Evolutionary conservation across 129 eudicot species (phyloP).

Genomic region (Artemisia argyi): DNA sequence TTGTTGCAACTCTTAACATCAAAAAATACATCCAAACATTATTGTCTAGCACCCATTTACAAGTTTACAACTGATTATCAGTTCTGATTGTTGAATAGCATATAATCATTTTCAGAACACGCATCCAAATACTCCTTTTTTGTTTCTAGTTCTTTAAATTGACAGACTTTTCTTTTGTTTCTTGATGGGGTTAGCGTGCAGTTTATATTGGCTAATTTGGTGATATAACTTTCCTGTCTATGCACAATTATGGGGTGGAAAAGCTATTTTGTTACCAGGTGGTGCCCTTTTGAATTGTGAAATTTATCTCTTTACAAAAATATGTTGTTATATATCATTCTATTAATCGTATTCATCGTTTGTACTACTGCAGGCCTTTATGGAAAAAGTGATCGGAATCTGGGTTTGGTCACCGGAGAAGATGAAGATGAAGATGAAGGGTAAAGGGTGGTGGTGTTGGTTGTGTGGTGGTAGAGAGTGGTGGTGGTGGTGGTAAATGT

Average conservation of each 20-base stretch:
- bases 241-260: slow-evolving; percentile 17
- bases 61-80: not conserved
- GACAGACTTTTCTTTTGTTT: not conserved
- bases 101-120: not conserved
- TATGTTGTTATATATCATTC: not conserved
- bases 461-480: no score
- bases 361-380: slow-evolving; percentile 27
- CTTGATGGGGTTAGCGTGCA: slow-evolving; percentile 22
- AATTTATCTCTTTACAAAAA: not conserved
- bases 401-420: no score
- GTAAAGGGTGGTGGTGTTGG: no score
- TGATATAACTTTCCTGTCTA: slow-evolving; percentile 20
- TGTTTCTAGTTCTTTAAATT: slow-evolving; percentile 7
- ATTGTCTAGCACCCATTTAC: not conserved
- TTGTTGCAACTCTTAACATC: no score
- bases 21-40: not conserved
- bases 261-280: slow-evolving; percentile 37
- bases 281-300: slow-evolving; percentile 12
- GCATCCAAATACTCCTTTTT: not conserved
- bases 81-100: not conserved
- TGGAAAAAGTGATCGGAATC: no score
- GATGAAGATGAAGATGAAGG: no score
- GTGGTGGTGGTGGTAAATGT: no score
- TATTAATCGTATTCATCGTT: slow-evolving; percentile 9
- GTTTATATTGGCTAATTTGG: slow-evolving; percentile 23